Evolutionary conservation across 306 rosid species (phyloP).

Genomic region (Rosa rugosa): DNA sequence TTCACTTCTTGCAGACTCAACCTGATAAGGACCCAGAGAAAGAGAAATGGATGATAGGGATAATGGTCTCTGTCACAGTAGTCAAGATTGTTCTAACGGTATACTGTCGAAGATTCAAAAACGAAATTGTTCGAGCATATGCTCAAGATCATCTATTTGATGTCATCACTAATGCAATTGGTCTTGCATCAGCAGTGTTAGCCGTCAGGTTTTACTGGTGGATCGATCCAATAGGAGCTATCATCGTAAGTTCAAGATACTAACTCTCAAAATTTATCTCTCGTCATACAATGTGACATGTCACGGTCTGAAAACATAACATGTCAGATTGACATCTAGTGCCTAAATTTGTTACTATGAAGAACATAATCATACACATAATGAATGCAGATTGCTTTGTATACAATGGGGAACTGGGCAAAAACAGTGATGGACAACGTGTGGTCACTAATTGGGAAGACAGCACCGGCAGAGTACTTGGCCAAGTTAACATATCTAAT

Average conservation of each 20-base stretch:
- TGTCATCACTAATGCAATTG: constrained; percentile 79
- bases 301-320: not conserved
- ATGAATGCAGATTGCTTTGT: constrained; percentile 71
- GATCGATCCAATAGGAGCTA: constrained; percentile 88
- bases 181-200: constrained; percentile 70
- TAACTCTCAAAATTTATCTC: not conserved
- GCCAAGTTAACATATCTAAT: constrained; percentile 79
- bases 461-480: constrained; percentile 77
- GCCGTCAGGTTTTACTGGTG: constrained; percentile 87
- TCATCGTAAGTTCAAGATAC: constrained; percentile 45
- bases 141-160: constrained; percentile 95
- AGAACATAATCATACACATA: not conserved
- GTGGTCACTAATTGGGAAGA: constrained; percentile 70
- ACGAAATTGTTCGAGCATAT: constrained; percentile 79
- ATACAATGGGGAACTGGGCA: constrained; percentile 85
- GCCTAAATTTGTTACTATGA: not conserved
- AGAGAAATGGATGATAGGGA: constrained; percentile 89
- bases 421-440: constrained; percentile 88
- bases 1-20: constrained; percentile 42
- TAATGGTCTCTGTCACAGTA: constrained; percentile 66
- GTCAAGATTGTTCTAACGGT: constrained; percentile 58
- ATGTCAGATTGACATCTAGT: not conserved
- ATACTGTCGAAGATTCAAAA: constrained; percentile 75
- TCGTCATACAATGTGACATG: not conserved
- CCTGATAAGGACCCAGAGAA: constrained; percentile 64